Evolutionary conservation across 805 yeast genomes (phyloP).

Genomic region (Blastobotrys terrestris): DNA sequence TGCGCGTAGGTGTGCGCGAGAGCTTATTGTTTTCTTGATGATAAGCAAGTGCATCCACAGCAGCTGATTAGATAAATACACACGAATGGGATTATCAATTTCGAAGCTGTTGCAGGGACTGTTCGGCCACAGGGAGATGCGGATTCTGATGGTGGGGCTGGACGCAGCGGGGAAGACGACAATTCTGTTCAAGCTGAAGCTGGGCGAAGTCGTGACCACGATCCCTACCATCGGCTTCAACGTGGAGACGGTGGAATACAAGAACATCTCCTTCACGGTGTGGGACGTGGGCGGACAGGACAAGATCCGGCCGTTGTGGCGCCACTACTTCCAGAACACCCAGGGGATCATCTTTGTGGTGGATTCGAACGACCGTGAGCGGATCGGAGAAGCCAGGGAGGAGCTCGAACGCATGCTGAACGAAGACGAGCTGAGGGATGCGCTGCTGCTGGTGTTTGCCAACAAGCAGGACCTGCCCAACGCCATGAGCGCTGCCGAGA

Average conservation of each 20-base stretch:
- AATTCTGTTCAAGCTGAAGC: slow-evolving; percentile 86
- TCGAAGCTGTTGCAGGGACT: slow-evolving; percentile 93
- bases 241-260: slow-evolving; percentile 95
- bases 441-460: slow-evolving; percentile 90
- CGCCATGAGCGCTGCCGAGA: slow-evolving; percentile 98
- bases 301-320: slow-evolving; percentile 97
- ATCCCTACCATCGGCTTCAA: slow-evolving; percentile 97
- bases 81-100: slow-evolving; percentile 85
- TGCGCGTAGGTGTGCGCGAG: no score
- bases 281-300: slow-evolving; percentile 99
- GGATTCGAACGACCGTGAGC: slow-evolving; percentile 96
- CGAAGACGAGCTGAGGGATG: slow-evolving; percentile 97
- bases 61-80: no score
- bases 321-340: slow-evolving; percentile 97
- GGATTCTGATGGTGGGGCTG: slow-evolving; percentile 96
- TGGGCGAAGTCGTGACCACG: slow-evolving; percentile 94
- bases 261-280: slow-evolving; percentile 92
- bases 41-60: no score
- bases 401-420: slow-evolving; percentile 97
- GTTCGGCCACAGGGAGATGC: slow-evolving; percentile 96
- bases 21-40: no score
- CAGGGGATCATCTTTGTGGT: slow-evolving; percentile 98
- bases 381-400: slow-evolving; percentile 96
- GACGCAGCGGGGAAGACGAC: slow-evolving; percentile 99
- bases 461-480: slow-evolving; percentile 98